Evolutionary conservation across 2,329 filamentous ascomycete genomes (phyloP).

Genomic region (Coniochaeta prunicola): DNA sequence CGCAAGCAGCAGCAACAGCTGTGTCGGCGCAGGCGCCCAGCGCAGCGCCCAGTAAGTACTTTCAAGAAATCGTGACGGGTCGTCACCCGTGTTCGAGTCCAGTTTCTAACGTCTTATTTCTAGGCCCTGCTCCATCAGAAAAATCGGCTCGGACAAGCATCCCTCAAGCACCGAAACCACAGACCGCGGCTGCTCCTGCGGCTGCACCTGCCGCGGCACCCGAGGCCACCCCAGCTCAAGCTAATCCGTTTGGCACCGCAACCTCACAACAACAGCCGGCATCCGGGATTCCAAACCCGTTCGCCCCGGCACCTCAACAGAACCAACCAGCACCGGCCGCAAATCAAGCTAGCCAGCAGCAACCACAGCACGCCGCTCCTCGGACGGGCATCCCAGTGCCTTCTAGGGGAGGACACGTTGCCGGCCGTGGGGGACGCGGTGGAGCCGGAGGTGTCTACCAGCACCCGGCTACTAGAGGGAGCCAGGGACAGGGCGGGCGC

Average conservation of each 20-base stretch:
- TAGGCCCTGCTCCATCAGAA: slow-evolving; percentile 1
- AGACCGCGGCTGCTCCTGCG: slow-evolving; percentile 4
- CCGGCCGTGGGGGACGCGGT: slow-evolving; percentile 10
- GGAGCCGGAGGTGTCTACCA: slow-evolving; percentile 17
- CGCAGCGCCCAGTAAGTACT: not conserved
- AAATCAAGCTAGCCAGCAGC: slow-evolving; percentile 8
- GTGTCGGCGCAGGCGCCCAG: not conserved
- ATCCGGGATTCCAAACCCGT: slow-evolving; percentile 6
- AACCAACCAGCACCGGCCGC: slow-evolving; percentile 7
- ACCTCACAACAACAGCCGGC: slow-evolving; percentile 1
- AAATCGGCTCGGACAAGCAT: not conserved
- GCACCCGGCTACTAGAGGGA: slow-evolving; percentile 12
- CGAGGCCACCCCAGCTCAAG: not conserved
- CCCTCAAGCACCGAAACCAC: slow-evolving; percentile 4
- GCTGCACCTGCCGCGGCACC: not conserved
- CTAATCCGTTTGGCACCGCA: slow-evolving; percentile 13
- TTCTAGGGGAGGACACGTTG: slow-evolving; percentile 12
- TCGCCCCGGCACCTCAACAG: slow-evolving; percentile 12
- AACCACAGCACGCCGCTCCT: slow-evolving; percentile 8
- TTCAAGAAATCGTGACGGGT: not conserved
- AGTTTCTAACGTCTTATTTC: not conserved
- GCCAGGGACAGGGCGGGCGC: slow-evolving; percentile 12
- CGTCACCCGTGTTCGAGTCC: not conserved
- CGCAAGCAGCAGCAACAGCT: slow-evolving; percentile 5
- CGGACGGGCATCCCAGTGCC: slow-evolving; percentile 17